phyloP scores from a whole-genome alignment of 306 rosid species.

The Prunus davidiana region DNA sequence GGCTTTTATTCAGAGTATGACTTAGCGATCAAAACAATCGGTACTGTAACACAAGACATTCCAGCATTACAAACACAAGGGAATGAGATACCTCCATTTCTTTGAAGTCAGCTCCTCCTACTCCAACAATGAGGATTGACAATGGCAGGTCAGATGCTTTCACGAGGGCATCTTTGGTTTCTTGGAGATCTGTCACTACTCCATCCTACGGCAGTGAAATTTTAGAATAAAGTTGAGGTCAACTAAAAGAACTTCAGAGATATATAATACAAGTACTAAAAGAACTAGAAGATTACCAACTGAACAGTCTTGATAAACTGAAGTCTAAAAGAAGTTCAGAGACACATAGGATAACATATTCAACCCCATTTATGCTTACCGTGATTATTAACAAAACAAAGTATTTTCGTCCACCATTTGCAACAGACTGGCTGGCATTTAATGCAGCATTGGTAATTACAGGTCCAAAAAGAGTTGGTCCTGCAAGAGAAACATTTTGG shows the following conservation, averaged over 20 bases:
- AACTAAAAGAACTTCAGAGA: background rate
- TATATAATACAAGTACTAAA: background rate
- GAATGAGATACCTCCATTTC: constrained; percentile 87
- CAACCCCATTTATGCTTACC: constrained; percentile 40
- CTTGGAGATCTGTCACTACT: constrained; percentile 99
- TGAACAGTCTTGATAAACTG: background rate
- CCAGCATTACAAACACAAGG: background rate
- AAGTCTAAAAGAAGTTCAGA: background rate
- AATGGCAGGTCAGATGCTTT: constrained; percentile 94
- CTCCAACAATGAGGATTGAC: constrained; percentile 95
- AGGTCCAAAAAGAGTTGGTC: constrained; percentile 99
- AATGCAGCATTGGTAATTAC: constrained; percentile 82
- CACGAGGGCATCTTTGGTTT: constrained; percentile 96
- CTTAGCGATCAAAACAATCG: background rate
- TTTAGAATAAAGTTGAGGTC: constrained; percentile 25
- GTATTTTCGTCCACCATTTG: constrained; percentile 73
- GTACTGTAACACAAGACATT: background rate
- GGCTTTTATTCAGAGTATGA: background rate
- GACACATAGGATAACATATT: background rate
- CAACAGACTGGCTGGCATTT: constrained; percentile 94
- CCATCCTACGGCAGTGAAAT: constrained; percentile 69
- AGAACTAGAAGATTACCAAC: background rate
- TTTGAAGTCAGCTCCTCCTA: constrained; percentile 99
- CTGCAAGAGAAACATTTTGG: constrained; percentile 95
- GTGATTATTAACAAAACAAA: constrained; percentile 92